Percentiles rank a stretch among this genome's conserved stretches.
These are phyloP conservation scores for Cercospora zeina DNA, from an alignment of 2,329 filamentous ascomycete species.

Conservation along the genomic window DNA sequence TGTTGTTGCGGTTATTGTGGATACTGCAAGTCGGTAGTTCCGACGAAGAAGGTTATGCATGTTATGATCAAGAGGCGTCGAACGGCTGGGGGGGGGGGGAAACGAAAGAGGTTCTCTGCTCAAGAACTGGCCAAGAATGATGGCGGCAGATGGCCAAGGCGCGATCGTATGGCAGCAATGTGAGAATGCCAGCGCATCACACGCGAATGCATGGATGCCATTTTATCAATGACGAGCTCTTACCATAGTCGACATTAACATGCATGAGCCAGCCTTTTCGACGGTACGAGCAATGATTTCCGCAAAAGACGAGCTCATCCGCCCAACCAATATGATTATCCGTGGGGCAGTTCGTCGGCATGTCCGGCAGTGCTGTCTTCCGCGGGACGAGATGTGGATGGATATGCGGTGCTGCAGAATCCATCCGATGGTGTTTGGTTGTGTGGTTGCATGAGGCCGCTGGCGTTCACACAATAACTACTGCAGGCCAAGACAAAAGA, in stretches of 20 bases:
- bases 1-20: too few relatives aligned
- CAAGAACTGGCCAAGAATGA: not conserved
- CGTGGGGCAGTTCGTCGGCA: not conserved
- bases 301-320: constrained; percentile 3
- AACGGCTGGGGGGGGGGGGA: too few relatives aligned
- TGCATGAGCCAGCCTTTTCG: constrained; percentile 1
- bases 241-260: not conserved
- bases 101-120: not conserved
- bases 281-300: not conserved
- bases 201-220: not conserved
- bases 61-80: too few relatives aligned
- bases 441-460: constrained; percentile 1
- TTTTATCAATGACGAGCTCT: not conserved
- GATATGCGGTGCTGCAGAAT: not conserved
- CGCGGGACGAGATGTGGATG: not conserved
- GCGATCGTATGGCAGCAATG: not conserved
- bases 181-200: not conserved
- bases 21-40: too few relatives aligned
- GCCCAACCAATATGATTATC: not conserved
- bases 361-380: not conserved
- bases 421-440: not conserved
- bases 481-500: not conserved
- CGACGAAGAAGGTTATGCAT: too few relatives aligned
- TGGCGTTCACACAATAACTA: not conserved
- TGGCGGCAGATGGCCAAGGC: not conserved